Conservation (phyloP, 2,329 filamentous ascomycete species). For the Neonectria sp. region DNA sequence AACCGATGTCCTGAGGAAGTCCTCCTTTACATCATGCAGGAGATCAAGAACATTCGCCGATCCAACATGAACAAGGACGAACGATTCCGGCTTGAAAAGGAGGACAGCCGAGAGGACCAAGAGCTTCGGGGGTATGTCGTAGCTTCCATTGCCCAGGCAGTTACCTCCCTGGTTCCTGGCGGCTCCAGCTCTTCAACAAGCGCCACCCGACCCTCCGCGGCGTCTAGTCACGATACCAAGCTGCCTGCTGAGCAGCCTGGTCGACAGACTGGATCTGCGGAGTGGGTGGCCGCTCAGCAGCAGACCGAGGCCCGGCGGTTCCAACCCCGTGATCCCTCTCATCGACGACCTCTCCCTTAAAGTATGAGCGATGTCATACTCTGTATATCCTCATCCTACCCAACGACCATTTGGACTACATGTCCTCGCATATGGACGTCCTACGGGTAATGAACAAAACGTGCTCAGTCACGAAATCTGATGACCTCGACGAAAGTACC, state of each 20-base stretch:
- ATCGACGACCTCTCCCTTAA: slow-evolving; percentile 56
- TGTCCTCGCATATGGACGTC: slow-evolving; percentile 12
- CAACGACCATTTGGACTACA: slow-evolving; percentile 20
- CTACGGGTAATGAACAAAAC: slow-evolving; percentile 26
- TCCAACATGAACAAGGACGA: slow-evolving; percentile 89
- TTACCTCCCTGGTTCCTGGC: slow-evolving; percentile 76
- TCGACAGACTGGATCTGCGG: slow-evolving; percentile 65
- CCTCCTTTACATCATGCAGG: slow-evolving; percentile 90
- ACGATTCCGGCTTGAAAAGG: slow-evolving; percentile 84
- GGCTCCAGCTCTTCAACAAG: slow-evolving; percentile 49
- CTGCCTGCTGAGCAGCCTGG: slow-evolving; percentile 72
- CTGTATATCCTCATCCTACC: slow-evolving; percentile 14
- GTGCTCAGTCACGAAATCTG: slow-evolving; percentile 39
- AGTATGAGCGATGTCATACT: slow-evolving; percentile 37
- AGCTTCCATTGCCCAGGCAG: slow-evolving; percentile 79
- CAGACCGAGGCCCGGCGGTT: slow-evolving; percentile 58
- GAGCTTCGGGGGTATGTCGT: slow-evolving; percentile 84
- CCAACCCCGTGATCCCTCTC: slow-evolving; percentile 62
- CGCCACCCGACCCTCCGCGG: slow-evolving; percentile 38
- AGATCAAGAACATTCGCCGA: slow-evolving; percentile 89
- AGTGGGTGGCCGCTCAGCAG: slow-evolving; percentile 66
- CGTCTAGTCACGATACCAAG: slow-evolving; percentile 69
- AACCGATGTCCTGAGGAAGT: slow-evolving; percentile 90
- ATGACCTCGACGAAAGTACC: slow-evolving; percentile 48
- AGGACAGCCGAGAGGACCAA: slow-evolving; percentile 82